phyloP scores from a whole-genome alignment of 1,284 basidiomycete genomes.

The Cryptococcus sp. region DNA sequence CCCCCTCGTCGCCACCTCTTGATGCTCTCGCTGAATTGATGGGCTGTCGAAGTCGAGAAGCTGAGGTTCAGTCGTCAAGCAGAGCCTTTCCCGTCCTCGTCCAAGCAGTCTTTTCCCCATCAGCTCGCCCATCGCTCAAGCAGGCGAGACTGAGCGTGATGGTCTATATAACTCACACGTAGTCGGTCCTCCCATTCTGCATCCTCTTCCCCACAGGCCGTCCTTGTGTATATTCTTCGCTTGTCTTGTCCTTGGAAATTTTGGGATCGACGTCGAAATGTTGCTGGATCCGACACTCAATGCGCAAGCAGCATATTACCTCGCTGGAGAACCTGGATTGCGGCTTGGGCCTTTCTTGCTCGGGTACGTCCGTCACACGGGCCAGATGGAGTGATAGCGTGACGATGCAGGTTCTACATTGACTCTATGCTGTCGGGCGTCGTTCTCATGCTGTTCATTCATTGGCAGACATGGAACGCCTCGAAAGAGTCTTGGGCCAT shows the following conservation, averaged over 20 bases:
- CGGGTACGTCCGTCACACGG: constrained; percentile 3
- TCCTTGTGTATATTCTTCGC: not conserved
- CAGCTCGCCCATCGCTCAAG: too few species aligned
- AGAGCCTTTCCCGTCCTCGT: too few species aligned
- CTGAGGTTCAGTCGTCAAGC: too few species aligned
- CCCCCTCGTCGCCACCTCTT: too few species aligned
- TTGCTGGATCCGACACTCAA: not conserved
- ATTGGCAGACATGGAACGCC: not conserved
- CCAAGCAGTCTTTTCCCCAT: too few species aligned
- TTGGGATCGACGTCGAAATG: not conserved
- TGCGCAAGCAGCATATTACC: not conserved
- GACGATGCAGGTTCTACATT: constrained; percentile 1
- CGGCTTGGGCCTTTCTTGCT: constrained; percentile 2
- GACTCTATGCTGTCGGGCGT: constrained; percentile 7
- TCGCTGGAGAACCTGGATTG: not conserved
- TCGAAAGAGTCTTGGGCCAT: not conserved
- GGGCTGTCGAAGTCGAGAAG: too few species aligned
- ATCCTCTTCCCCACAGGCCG: too few species aligned
- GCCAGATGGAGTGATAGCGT: not conserved
- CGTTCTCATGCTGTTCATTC: constrained; percentile 1
- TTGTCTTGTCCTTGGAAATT: not conserved
- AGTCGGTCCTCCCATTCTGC: too few species aligned
- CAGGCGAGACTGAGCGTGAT: too few species aligned
- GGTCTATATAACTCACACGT: too few species aligned
- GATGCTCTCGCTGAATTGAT: too few species aligned